Percentiles rank a stretch among this genome's conserved stretches.
Conservation (phyloP, 345 rosid species). For the Eucalyptus regnans region DNA sequence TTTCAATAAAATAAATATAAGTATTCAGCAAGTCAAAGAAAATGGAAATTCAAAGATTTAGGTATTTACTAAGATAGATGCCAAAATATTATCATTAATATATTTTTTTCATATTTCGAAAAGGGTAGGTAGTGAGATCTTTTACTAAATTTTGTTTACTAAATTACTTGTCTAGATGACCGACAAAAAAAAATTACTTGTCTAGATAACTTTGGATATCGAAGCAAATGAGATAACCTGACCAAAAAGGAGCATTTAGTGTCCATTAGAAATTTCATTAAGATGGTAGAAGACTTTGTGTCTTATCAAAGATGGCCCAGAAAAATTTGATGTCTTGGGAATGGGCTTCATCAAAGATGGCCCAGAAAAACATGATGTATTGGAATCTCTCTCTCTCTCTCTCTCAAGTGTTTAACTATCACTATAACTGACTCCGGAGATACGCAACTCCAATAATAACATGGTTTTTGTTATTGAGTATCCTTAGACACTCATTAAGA, state of each 20-base stretch:
- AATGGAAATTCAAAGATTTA: neutral
- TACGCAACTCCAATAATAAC: neutral
- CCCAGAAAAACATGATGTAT: neutral
- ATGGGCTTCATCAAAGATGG: neutral
- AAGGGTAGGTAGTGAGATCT: neutral
- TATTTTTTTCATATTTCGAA: neutral
- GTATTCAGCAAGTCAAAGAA: neutral
- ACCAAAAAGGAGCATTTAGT: neutral
- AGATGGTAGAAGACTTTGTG: neutral
- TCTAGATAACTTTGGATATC: neutral
- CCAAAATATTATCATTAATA: neutral
- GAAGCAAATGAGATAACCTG: neutral
- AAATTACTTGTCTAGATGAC: neutral
- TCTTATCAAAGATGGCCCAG: neutral
- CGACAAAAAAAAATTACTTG: neutral
- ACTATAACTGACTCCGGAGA: neutral
- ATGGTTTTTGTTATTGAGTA: neutral
- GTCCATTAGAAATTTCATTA: neutral
- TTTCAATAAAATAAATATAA: neutral
- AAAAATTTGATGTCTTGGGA: neutral
- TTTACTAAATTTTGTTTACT: neutral
- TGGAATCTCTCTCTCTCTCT: neutral
- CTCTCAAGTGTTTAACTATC: neutral
- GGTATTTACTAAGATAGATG: neutral
- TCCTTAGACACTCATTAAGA: neutral